Evolutionary conservation across 768 basidiomycete species (phyloP).

Genomic region (Tubosaeta sp.): DNA sequence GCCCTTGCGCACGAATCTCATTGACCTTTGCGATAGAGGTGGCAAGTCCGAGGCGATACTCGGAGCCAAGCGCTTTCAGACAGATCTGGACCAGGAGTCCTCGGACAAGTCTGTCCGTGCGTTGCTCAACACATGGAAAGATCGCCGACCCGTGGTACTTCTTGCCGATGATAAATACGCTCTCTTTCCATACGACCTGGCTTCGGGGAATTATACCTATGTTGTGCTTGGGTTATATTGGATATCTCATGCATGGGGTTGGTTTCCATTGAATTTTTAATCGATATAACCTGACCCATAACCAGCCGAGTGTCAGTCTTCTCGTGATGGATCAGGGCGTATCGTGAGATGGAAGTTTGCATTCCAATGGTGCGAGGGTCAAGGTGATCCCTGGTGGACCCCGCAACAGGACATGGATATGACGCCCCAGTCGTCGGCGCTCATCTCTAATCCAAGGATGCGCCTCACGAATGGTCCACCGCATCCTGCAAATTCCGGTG

Average conservation of each 20-base stretch:
- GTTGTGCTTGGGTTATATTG: conserved; percentile 57
- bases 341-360: conserved; percentile 80
- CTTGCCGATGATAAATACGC: conserved; percentile 72
- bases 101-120: conserved; percentile 70
- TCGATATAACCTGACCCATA: conserved; percentile 13
- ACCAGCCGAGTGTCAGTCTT: conserved; percentile 57
- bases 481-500: background rate
- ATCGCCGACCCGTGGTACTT: conserved; percentile 59
- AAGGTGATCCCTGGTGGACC: conserved; percentile 56
- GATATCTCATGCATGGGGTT: conserved; percentile 57
- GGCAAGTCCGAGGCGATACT: conserved; percentile 62
- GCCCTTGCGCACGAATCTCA: background rate
- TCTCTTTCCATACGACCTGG: conserved; percentile 68
- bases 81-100: conserved; percentile 62
- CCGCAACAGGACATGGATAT: conserved; percentile 2
- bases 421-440: background rate
- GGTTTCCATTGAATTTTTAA: conserved; percentile 1
- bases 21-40: conserved; percentile 41
- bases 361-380: conserved; percentile 78
- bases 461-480: background rate
- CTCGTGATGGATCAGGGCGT: conserved; percentile 42
- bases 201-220: conserved; percentile 45
- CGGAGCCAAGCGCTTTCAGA: conserved; percentile 35
- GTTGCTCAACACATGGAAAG: conserved; percentile 52
- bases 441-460: background rate